These are phyloP conservation scores for Vanderwaltozyma polyspora DNA, from an alignment of 805 yeast species.

Conservation along the genomic window DNA sequence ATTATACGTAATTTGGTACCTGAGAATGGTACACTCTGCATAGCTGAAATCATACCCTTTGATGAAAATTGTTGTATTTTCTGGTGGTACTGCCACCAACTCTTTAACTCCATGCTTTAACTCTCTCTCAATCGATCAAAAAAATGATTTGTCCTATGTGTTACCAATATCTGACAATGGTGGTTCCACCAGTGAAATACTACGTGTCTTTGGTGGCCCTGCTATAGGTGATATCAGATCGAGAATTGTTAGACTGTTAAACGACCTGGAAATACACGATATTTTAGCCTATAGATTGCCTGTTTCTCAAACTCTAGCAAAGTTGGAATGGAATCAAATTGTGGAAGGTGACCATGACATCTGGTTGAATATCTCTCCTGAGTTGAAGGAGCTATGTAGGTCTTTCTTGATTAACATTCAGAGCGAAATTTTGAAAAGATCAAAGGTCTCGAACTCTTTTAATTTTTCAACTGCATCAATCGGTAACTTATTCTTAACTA, in stretches of 20 bases:
- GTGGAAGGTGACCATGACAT: conserved; percentile 68
- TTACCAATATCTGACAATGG: conserved; percentile 89
- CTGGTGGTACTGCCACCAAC: conserved; percentile 87
- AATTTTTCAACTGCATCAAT: conserved; percentile 68
- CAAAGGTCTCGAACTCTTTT: conserved; percentile 36
- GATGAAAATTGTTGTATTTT: conserved; percentile 35
- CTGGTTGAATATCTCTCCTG: conserved; percentile 42
- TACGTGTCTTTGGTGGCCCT: conserved; percentile 84
- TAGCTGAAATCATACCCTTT: too few relatives aligned
- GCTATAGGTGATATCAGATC: conserved; percentile 91
- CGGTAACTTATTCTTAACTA: conserved; percentile 77
- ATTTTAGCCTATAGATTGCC: conserved; percentile 25
- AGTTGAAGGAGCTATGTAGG: conserved; percentile 59
- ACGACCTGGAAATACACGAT: conserved; percentile 34
- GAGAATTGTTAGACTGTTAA: conserved; percentile 62
- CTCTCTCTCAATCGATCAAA: conserved; percentile 26
- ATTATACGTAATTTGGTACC: too few relatives aligned
- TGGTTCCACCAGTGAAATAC: conserved; percentile 83
- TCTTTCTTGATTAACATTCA: conserved; percentile 72
- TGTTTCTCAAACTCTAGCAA: conserved; percentile 36
- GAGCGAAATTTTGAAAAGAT: conserved; percentile 59
- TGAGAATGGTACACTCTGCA: too few relatives aligned
- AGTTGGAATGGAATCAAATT: conserved; percentile 59
- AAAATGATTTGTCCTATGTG: conserved; percentile 33
- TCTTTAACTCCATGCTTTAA: conserved; percentile 52